Conservation (phyloP, 1,284 basidiomycete genomes). For the Polyporus tsugae region DNA sequence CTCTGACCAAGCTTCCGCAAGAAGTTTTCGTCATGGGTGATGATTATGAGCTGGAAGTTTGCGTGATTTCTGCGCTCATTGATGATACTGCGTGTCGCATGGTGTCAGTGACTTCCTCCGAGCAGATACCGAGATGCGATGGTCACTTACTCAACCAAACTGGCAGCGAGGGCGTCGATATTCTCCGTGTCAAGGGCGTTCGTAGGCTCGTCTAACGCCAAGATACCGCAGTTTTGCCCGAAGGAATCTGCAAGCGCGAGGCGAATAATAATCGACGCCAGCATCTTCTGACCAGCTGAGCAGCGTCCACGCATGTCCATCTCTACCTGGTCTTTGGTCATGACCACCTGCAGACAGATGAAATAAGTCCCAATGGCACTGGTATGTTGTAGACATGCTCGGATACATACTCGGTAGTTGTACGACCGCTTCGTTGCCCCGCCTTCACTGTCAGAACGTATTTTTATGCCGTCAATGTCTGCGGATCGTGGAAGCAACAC, state of each 20-base stretch:
- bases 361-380: constrained; percentile 5
- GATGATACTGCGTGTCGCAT: constrained; percentile 73
- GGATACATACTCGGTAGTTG: constrained; percentile 87
- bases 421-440: constrained; percentile 89
- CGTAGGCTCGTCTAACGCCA: constrained; percentile 98
- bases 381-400: neutral
- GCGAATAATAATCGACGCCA: constrained; percentile 99
- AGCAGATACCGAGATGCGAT: constrained; percentile 2
- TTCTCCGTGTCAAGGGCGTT: constrained; percentile 98
- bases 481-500: constrained; percentile 21
- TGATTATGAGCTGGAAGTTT: constrained; percentile 98
- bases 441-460: constrained; percentile 93
- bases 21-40: constrained; percentile 96
- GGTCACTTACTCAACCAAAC: constrained; percentile 86
- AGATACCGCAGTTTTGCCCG: constrained; percentile 96
- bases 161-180: constrained; percentile 92
- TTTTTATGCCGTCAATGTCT: constrained; percentile 99
- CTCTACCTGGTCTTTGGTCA: constrained; percentile 98
- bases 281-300: constrained; percentile 98
- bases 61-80: constrained; percentile 88
- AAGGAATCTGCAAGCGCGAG: constrained; percentile 98
- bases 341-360: constrained; percentile 78
- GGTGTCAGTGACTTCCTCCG: constrained; percentile 15
- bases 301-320: constrained; percentile 99
- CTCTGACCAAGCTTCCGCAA: constrained; percentile 83